Evolutionary conservation across 202 grass and related monocot species (phyloP).

Genomic region (Schoenoplectus triqueter): DNA sequence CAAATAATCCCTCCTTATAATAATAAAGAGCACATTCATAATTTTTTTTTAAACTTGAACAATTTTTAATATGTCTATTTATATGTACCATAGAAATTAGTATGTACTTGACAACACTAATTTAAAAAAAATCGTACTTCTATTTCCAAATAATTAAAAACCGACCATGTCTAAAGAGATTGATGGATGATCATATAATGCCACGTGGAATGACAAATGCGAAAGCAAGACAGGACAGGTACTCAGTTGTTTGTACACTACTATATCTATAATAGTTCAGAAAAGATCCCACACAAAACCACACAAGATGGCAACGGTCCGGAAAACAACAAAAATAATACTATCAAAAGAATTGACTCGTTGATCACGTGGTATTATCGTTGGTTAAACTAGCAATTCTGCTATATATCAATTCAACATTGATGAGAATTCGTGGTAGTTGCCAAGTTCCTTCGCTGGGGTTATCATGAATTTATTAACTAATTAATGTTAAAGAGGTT

Average conservation of each 20-base stretch:
- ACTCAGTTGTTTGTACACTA: background rate
- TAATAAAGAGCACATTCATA: background rate
- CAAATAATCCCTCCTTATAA: background rate
- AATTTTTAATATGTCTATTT: background rate
- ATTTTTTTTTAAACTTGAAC: background rate
- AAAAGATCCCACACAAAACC: background rate
- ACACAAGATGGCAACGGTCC: background rate
- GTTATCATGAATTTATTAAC: background rate
- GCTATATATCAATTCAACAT: background rate
- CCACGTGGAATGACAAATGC: background rate
- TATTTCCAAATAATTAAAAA: background rate
- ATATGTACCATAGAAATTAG: background rate
- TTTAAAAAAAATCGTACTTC: background rate
- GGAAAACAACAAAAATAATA: background rate
- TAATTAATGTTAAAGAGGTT: slow-evolving; percentile 18
- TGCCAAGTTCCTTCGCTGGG: slow-evolving; percentile 12
- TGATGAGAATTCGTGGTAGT: background rate
- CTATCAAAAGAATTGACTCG: background rate
- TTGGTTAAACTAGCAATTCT: slow-evolving; percentile 20
- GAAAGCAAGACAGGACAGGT: background rate
- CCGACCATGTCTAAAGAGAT: background rate
- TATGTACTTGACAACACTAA: background rate
- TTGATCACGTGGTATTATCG: slow-evolving; percentile 19
- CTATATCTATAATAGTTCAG: background rate
- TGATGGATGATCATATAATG: background rate